A percentile compares a stretch with the other conserved stretches of the same genome.
phyloP scores from a whole-genome alignment of 2,329 filamentous ascomycete genomes.

The Sordariomycetes sp. region DNA sequence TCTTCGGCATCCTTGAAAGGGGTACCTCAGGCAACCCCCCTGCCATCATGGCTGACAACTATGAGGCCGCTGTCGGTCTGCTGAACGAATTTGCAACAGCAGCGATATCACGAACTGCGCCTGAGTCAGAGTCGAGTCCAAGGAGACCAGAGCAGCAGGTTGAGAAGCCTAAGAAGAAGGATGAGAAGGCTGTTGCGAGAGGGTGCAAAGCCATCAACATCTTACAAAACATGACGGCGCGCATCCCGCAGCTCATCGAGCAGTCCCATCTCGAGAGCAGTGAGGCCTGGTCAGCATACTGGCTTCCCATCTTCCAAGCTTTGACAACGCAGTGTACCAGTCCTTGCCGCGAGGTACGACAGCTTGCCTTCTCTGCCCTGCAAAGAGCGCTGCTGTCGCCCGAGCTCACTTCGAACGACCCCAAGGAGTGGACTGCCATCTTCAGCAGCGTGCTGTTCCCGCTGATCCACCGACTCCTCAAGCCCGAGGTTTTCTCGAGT shows the following conservation, averaged over 20 bases:
- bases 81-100: slow-evolving; percentile 85
- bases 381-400: slow-evolving; percentile 81
- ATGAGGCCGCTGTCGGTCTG: slow-evolving; percentile 75
- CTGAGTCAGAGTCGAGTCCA: slow-evolving; percentile 52
- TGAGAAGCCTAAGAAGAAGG: slow-evolving; percentile 18
- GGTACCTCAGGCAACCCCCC: slow-evolving; percentile 66
- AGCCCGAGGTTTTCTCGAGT: slow-evolving; percentile 87
- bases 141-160: slow-evolving; percentile 19
- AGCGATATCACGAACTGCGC: slow-evolving; percentile 60
- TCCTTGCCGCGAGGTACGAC: slow-evolving; percentile 84
- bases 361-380: slow-evolving; percentile 77
- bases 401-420: slow-evolving; percentile 71
- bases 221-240: slow-evolving; percentile 71
- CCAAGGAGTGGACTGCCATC: slow-evolving; percentile 90
- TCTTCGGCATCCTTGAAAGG: slow-evolving; percentile 80
- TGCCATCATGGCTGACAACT: slow-evolving; percentile 90
- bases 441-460: slow-evolving; percentile 93
- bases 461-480: slow-evolving; percentile 75
- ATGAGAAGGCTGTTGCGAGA: slow-evolving; percentile 54
- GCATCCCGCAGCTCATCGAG: slow-evolving; percentile 79
- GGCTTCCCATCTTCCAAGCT: slow-evolving; percentile 88
- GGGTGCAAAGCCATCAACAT: slow-evolving; percentile 74
- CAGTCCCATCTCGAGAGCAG: slow-evolving; percentile 85
- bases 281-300: slow-evolving; percentile 96
- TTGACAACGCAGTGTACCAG: slow-evolving; percentile 88